Conservation (phyloP, 768 basidiomycete genomes). For the Mrakia frigida region DNA sequence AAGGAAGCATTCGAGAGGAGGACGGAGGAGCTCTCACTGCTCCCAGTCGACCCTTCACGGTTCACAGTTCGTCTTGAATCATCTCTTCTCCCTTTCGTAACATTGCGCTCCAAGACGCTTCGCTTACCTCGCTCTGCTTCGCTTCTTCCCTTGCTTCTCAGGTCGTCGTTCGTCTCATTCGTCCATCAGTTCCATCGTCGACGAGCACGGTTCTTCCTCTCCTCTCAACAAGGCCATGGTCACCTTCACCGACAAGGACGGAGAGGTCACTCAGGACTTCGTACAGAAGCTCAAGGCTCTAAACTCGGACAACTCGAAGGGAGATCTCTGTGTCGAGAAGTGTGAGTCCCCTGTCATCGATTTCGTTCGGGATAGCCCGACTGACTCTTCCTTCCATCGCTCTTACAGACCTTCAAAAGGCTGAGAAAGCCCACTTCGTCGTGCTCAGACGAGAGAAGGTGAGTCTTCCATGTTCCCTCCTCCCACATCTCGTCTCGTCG, state of each 20-base stretch:
- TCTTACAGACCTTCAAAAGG: constrained; percentile 59
- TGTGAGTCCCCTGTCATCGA: constrained; percentile 39
- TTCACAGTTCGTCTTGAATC: constrained; percentile 45
- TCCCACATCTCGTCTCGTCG: too few relatives aligned
- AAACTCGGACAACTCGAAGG: constrained; percentile 79
- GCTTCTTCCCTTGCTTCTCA: background rate
- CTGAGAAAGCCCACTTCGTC: constrained; percentile 88
- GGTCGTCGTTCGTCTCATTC: constrained; percentile 49
- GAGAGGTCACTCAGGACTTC: constrained; percentile 82
- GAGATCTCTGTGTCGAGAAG: constrained; percentile 85
- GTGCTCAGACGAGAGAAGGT: constrained; percentile 82
- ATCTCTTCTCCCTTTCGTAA: too few relatives aligned
- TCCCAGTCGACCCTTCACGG: constrained; percentile 69
- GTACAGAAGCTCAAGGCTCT: constrained; percentile 74
- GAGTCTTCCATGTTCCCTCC: constrained; percentile 45
- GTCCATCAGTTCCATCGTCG: constrained; percentile 87
- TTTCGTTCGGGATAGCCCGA: too few relatives aligned
- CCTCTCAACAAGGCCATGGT: constrained; percentile 80
- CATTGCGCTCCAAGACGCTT: background rate
- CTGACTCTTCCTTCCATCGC: too few relatives aligned
- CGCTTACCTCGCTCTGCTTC: background rate
- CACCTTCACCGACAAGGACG: constrained; percentile 84
- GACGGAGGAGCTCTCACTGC: constrained; percentile 38
- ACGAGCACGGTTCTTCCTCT: constrained; percentile 75
- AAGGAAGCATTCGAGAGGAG: constrained; percentile 41